phyloP scores from a whole-genome alignment of 2,329 filamentous ascomycete species.

The Dactylellina haptotyla region DNA sequence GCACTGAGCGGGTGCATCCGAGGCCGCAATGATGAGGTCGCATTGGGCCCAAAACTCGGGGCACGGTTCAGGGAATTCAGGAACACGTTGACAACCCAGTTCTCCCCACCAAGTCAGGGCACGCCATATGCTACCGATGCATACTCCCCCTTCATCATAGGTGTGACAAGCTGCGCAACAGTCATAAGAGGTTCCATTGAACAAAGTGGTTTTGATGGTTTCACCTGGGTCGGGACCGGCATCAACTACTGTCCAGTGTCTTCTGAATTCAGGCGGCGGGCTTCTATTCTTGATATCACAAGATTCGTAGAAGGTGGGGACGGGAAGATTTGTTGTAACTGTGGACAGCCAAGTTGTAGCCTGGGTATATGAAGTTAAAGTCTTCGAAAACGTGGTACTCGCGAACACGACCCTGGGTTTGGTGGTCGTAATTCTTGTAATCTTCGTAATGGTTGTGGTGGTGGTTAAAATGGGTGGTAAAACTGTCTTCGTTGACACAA shows the following conservation, averaged over 20 bases:
- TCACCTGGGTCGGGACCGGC: background rate
- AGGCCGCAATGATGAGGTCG: slow-evolving; percentile 3
- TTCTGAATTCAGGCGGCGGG: background rate
- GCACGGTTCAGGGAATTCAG: background rate
- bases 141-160: background rate
- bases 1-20: slow-evolving; percentile 1
- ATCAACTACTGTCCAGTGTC: background rate
- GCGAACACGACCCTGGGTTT: background rate
- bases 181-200: slow-evolving; percentile 16
- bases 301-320: slow-evolving; percentile 2
- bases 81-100: background rate
- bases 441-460: background rate
- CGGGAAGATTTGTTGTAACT: slow-evolving; percentile 1
- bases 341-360: slow-evolving; percentile 14
- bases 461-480: background rate
- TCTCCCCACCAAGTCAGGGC: slow-evolving; percentile 14
- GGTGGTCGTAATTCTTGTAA: background rate
- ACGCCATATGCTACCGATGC: slow-evolving; percentile 13
- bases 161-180: slow-evolving; percentile 20
- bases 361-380: background rate
- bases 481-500: background rate
- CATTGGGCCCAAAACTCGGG: slow-evolving; percentile 7
- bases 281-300: slow-evolving; percentile 5
- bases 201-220: background rate
- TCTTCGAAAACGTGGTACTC: slow-evolving; percentile 1